Evolutionary conservation across 345 rosid species (phyloP), one percentile per base, ranked within the genome.

Genomic region (Litchi chinensis): DNA sequence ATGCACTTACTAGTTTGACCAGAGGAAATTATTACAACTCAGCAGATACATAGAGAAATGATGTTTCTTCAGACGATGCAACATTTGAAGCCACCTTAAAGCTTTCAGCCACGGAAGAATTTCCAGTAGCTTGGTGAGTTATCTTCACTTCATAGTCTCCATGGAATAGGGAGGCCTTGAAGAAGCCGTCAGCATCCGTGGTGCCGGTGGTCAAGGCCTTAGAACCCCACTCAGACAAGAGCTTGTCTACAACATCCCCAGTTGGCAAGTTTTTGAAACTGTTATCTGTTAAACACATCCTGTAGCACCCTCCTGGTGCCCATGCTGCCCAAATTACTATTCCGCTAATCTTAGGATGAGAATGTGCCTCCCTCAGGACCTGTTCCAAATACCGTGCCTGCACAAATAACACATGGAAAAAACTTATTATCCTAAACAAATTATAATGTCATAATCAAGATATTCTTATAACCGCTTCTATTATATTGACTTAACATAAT

Each of bases 211-310:
- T 16, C 0, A 76, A 15, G 4, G 79, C 66, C 48, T 8, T 54
- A 0, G 48, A 68, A 5, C 89, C 90, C 97, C 96, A 91, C 72
- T 92, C 89, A 8, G 48, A 79, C 76, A 91, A 10, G 16, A 95
- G 89, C 79, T 82, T 95, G 85, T 93, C 98, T 8, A 92, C 93
- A 10, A 93, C 97, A 70, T 91, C 79, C 4, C 97, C 97, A 4
- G 94, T 93, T 0, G 92, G 59, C 83, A 90, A 78, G 79, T 92
- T 95, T 15, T 8, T 85, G 66, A 92, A 95, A 83, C 86, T 89
- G 78, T 83, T 89, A 68, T 93, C 95, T 0, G 98, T 95, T 67
- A 93, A 82, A 68, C 97, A 95, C 93, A 93, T 93, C 44, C 75
- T 40, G 68, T 86, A 93, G 74, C 97, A 93, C 18, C 92, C 97